Base-by-base conservation (phyloP, 2,329 filamentous ascomycete genomes). In the Trichoderma atroviride region DNA sequence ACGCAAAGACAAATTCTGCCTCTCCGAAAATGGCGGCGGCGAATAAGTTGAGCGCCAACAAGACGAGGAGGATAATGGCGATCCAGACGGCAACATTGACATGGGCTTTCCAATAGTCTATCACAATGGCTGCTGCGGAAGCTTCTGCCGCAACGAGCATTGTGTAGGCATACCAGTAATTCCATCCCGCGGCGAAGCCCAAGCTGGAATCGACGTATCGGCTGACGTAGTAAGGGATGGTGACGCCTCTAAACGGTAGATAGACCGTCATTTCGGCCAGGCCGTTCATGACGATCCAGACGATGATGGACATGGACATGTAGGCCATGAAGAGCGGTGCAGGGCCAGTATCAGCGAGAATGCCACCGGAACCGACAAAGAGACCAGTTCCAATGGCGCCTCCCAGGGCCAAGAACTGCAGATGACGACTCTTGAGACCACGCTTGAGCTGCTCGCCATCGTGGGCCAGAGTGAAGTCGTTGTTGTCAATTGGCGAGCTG, bases 241-340 rank as follows among this genome's bases (percentile, higher is more conserved):
- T 87, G 71, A 87, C 86, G 7, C 86, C 86, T 64, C 82, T 83
- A 76, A 88, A 81, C 1, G 86, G 86, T 0, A 88, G 81, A 63
- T 84, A 87, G 1, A 83, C 83, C 1, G 82, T 82, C 82, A 88
- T 87, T 75, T 88, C 86, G 10, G 81, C 86, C 10, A 88, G 79
- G 70, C 79, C 74, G 76, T 87, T 86, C 85, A 87, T 87, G 67
- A 87, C 79, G 66, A 81, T 78, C 82, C 83, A 87, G 31, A 87
- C 85, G 11, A 87, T 75, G 3, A 79, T 31, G 81, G 86, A 86
- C 84, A 87, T 86, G 72, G 80, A 81, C 7, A 86, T 74, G 77
- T 92, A 94, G 29, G 87, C 89, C 78, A 94, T 89, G 76, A 93
- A 85, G 19, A 93, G 80, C 0, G 91, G 89, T 5, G 89, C 90